These are phyloP conservation scores for Ampelocalamus luodianensis DNA, from an alignment of 176 grass and related monocot species.

Conservation along the genomic window DNA sequence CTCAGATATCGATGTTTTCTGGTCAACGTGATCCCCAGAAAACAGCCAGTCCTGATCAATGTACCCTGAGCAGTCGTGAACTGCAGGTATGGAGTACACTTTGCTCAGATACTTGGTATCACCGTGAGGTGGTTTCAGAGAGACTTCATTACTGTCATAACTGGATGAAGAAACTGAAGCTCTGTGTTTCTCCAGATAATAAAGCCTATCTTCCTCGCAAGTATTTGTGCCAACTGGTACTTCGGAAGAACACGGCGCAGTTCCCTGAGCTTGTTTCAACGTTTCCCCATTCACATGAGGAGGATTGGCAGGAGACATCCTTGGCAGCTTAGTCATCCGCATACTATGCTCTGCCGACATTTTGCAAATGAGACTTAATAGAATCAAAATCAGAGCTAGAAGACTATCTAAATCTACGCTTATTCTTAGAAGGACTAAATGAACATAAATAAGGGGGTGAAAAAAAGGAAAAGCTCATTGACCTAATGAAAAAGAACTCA, in stretches of 20 bases:
- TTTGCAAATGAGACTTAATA: conserved; percentile 38
- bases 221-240: conserved; percentile 20
- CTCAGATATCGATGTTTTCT: conserved; percentile 15
- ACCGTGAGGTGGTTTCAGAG: conserved; percentile 35
- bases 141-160: conserved; percentile 2
- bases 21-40: background rate
- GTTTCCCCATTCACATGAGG: conserved; percentile 22
- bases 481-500: conserved; percentile 20
- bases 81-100: conserved; percentile 51
- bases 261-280: background rate
- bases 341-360: conserved; percentile 41
- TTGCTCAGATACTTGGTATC: conserved; percentile 59
- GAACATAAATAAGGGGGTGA: background rate
- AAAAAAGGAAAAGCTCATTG: background rate
- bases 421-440: conserved; percentile 24
- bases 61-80: conserved; percentile 17
- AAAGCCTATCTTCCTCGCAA: conserved; percentile 6
- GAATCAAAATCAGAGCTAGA: conserved; percentile 8
- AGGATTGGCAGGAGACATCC: conserved; percentile 22
- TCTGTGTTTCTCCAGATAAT: conserved; percentile 5
- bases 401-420: background rate
- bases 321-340: conserved; percentile 41
- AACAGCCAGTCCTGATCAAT: conserved; percentile 64
- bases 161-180: conserved; percentile 26
- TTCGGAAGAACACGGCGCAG: conserved; percentile 18